Evolutionary conservation across 345 rosid species (phyloP).

Genomic region (Linum tenue): DNA sequence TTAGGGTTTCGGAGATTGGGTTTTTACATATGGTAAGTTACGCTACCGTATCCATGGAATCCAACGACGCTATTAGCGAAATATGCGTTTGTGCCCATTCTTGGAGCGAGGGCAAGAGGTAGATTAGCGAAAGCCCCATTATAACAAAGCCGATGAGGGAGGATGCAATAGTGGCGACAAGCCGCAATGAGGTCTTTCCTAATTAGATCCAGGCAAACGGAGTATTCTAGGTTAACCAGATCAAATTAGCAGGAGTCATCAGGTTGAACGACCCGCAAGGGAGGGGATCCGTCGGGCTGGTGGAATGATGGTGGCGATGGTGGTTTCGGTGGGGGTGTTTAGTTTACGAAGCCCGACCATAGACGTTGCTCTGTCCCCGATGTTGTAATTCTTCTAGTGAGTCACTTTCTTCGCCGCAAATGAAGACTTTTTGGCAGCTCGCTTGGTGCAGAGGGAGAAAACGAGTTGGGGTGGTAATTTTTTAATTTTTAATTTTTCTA

Average conservation of each 20-base stretch:
- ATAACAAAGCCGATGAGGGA: slow-evolving; percentile 74
- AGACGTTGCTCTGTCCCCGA: no score
- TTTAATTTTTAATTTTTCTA: no score
- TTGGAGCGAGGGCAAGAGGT: slow-evolving; percentile 81
- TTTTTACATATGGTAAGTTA: slow-evolving; percentile 36
- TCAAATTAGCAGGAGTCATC: slow-evolving; percentile 61
- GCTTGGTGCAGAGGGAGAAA: no score
- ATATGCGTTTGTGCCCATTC: slow-evolving; percentile 92
- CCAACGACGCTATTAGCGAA: slow-evolving; percentile 95
- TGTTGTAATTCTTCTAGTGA: no score
- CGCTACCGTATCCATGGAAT: slow-evolving; percentile 81
- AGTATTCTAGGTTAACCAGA: slow-evolving; percentile 86
- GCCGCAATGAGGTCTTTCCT: slow-evolving; percentile 66
- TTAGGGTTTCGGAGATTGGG: no score
- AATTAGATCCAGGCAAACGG: slow-evolving; percentile 47
- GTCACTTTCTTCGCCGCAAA: no score
- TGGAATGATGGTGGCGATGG: slow-evolving; percentile 44
- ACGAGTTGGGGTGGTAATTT: no score
- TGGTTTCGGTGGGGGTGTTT: slow-evolving; percentile 4
- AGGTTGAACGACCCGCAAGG: slow-evolving; percentile 42
- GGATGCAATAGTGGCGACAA: slow-evolving; percentile 63
- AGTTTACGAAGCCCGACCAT: no score
- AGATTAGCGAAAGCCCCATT: slow-evolving; percentile 87
- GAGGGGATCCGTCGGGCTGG: neutral
- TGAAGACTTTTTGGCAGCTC: no score